A percentile compares a stretch with the other conserved stretches of the same genome.
phyloP scores from a whole-genome alignment of 2,329 filamentous ascomycete species.

The Ceratocystis alfenasii region DNA sequence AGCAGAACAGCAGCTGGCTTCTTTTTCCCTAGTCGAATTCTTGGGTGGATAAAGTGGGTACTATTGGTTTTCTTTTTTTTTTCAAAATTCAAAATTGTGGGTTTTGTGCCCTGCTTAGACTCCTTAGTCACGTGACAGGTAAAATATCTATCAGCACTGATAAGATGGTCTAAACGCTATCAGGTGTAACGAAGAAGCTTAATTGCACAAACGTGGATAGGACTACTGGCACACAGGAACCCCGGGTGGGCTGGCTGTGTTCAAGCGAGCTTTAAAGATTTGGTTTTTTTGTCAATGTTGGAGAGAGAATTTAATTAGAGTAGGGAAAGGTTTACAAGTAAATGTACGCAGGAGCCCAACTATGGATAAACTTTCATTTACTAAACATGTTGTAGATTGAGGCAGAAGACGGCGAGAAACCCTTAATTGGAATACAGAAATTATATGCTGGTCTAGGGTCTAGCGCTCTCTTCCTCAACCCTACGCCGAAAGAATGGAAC shows the following conservation, averaged over 20 bases:
- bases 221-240: not conserved
- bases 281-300: too few species aligned
- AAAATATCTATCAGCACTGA: not conserved
- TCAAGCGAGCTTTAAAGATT: too few species aligned
- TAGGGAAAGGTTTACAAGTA: too few species aligned
- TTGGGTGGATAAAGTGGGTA: conserved; percentile 13
- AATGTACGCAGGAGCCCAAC: too few species aligned
- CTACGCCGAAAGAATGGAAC: not conserved
- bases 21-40: not conserved
- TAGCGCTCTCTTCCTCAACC: not conserved
- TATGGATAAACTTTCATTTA: too few species aligned
- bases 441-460: too few species aligned
- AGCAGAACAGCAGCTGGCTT: not conserved
- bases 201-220: not conserved
- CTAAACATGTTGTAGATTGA: too few species aligned
- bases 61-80: conserved; percentile 4
- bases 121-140: not conserved
- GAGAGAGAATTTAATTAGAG: too few species aligned
- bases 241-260: not conserved
- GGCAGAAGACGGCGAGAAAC: too few species aligned
- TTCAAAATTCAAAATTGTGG: not conserved
- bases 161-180: not conserved
- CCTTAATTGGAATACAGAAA: too few species aligned
- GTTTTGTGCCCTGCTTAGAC: not conserved
- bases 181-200: not conserved